These are phyloP conservation scores for Schizosaccharomyces cryophilus DNA, from an alignment of 805 yeast genomes.

Conservation along the genomic window DNA sequence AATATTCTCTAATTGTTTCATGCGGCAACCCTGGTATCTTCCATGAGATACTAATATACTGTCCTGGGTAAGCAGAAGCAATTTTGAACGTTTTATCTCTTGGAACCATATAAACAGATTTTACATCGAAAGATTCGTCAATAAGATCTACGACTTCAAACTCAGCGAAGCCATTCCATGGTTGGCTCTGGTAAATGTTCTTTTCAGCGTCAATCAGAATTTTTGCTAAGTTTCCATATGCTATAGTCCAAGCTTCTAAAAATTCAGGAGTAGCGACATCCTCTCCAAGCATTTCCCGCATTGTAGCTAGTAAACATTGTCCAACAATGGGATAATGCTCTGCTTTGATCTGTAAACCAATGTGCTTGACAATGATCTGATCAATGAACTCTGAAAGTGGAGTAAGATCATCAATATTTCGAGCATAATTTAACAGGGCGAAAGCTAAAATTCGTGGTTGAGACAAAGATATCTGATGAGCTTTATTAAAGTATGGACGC, in stretches of 20 bases:
- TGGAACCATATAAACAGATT: background rate
- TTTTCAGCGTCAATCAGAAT: constrained; percentile 32
- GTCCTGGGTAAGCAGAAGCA: background rate
- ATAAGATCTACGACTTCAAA: constrained; percentile 8
- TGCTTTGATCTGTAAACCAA: constrained; percentile 34
- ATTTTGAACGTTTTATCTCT: background rate
- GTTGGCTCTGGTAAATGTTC: constrained; percentile 17
- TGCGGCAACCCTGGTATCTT: background rate
- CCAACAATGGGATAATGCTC: constrained; percentile 51
- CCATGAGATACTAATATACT: background rate
- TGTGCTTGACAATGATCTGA: constrained; percentile 40
- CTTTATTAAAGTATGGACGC: constrained; percentile 32
- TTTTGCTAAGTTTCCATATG: constrained; percentile 40
- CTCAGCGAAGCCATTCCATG: constrained; percentile 29
- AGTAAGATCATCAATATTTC: constrained; percentile 32
- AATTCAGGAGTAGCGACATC: constrained; percentile 34
- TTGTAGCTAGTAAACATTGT: constrained; percentile 26
- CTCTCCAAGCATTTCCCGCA: constrained; percentile 29
- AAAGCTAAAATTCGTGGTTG: constrained; percentile 45
- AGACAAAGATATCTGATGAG: constrained; percentile 27
- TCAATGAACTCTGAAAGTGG: constrained; percentile 27
- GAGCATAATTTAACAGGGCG: constrained; percentile 36
- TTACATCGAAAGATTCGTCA: background rate
- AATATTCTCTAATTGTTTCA: background rate
- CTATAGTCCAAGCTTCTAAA: constrained; percentile 37